A percentile compares a stretch with the other conserved stretches of the same genome.
phyloP scores from a whole-genome alignment of 2,329 filamentous ascomycete species.

The Stachybotrys chartarum region DNA sequence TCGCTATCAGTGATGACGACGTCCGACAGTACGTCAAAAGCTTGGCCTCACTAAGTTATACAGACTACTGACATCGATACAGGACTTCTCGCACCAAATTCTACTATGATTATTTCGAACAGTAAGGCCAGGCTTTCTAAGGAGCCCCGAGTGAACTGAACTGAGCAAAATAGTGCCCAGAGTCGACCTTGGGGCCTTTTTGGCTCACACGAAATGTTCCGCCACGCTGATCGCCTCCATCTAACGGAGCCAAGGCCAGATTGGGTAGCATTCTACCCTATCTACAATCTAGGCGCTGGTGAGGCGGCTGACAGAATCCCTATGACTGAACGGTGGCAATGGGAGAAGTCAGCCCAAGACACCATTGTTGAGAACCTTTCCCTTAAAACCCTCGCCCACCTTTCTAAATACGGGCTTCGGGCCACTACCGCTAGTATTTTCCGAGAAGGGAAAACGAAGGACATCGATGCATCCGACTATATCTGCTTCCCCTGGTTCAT shows the following conservation, averaged over 20 bases:
- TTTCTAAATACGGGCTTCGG: constrained; percentile 6
- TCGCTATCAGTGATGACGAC: background rate
- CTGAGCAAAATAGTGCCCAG: background rate
- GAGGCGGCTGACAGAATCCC: background rate
- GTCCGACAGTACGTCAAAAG: background rate
- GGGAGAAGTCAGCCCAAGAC: constrained; percentile 4
- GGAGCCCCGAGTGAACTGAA: background rate
- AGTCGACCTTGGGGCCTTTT: constrained; percentile 6
- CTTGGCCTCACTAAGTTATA: background rate
- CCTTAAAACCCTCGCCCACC: constrained; percentile 3
- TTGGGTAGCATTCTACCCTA: constrained; percentile 9
- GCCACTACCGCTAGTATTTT: constrained; percentile 5
- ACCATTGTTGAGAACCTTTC: constrained; percentile 10
- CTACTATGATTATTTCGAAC: background rate
- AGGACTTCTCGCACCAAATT: background rate
- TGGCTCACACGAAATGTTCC: constrained; percentile 1
- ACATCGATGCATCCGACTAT: constrained; percentile 4
- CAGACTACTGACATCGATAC: background rate
- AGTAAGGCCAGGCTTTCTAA: background rate
- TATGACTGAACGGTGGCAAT: background rate
- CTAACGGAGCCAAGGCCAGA: constrained; percentile 8
- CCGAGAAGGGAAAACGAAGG: constrained; percentile 1
- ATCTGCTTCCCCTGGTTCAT: constrained; percentile 11
- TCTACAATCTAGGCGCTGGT: constrained; percentile 5
- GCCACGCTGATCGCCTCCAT: background rate